Percentiles rank a stretch among this genome's conserved stretches.
Conservation (phyloP, 768 basidiomycete genomes). For the Termitomyces sp. region DNA sequence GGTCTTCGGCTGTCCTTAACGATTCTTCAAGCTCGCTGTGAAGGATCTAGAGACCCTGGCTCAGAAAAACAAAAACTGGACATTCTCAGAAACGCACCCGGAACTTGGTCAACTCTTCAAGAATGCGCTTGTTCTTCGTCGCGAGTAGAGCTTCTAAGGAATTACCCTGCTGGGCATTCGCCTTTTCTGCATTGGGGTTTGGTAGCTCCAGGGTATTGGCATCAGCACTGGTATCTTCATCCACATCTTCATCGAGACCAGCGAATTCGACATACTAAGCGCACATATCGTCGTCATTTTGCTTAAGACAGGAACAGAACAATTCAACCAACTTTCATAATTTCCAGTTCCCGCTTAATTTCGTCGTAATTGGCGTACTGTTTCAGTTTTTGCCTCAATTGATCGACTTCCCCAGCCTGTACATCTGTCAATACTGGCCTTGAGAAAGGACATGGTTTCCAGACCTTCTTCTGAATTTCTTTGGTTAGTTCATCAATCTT, state of each 20-base stretch:
- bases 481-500: constrained; percentile 54
- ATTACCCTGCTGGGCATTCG: constrained; percentile 67
- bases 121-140: constrained; percentile 87
- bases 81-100: constrained; percentile 42
- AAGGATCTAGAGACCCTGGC: constrained; percentile 50
- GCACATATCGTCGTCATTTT: not conserved
- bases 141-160: constrained; percentile 90
- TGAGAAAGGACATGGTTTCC: not conserved
- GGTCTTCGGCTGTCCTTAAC: constrained; percentile 48
- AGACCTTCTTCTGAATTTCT: constrained; percentile 53
- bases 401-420: constrained; percentile 63
- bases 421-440: not conserved
- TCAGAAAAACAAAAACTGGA: not conserved
- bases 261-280: constrained; percentile 92
- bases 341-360: constrained; percentile 95
- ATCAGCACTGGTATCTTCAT: constrained; percentile 41
- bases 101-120: constrained; percentile 90
- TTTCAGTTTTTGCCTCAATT: constrained; percentile 61
- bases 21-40: constrained; percentile 77
- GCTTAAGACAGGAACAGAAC: not conserved
- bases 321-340: constrained; percentile 79
- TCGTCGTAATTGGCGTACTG: constrained; percentile 90
- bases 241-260: constrained; percentile 74
- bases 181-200: constrained; percentile 84
- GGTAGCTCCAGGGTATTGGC: constrained; percentile 56